phyloP scores from a whole-genome alignment of 129 eudicot genomes.

The Erigeron canadensis region DNA sequence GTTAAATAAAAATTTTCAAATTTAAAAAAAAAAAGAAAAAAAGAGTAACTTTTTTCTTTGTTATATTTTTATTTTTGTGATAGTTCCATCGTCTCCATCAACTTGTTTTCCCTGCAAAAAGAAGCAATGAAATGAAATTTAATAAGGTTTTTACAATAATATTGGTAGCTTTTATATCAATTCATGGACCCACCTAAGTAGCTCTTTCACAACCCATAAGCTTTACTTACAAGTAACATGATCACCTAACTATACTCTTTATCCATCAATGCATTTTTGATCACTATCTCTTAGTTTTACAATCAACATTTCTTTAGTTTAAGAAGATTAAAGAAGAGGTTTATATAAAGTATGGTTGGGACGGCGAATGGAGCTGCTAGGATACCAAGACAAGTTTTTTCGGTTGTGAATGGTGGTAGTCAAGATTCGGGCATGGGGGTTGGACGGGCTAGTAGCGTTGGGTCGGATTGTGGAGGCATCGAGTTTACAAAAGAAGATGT shows the following conservation, averaged over 20 bases:
- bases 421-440: constrained; percentile 59
- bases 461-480: constrained; percentile 57
- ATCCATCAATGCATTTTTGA: constrained; percentile 24
- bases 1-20: neutral
- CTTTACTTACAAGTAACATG: constrained; percentile 39
- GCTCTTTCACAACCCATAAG: constrained; percentile 25
- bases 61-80: neutral
- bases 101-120: constrained; percentile 28
- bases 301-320: constrained; percentile 18
- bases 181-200: constrained; percentile 55
- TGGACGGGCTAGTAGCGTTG: constrained; percentile 52
- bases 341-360: constrained; percentile 59
- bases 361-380: constrained; percentile 48
- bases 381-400: constrained; percentile 47
- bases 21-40: neutral
- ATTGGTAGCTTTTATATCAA: constrained; percentile 63
- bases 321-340: constrained; percentile 39
- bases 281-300: constrained; percentile 18
- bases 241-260: constrained; percentile 32
- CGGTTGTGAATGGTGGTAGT: constrained; percentile 77
- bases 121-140: constrained; percentile 32
- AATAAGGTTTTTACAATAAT: neutral
- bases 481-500: constrained; percentile 83
- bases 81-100: constrained; percentile 35
- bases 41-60: too few species aligned